Base-by-base conservation (phyloP, 441 rosid species). In the Aquilaria agallochum region DNA sequence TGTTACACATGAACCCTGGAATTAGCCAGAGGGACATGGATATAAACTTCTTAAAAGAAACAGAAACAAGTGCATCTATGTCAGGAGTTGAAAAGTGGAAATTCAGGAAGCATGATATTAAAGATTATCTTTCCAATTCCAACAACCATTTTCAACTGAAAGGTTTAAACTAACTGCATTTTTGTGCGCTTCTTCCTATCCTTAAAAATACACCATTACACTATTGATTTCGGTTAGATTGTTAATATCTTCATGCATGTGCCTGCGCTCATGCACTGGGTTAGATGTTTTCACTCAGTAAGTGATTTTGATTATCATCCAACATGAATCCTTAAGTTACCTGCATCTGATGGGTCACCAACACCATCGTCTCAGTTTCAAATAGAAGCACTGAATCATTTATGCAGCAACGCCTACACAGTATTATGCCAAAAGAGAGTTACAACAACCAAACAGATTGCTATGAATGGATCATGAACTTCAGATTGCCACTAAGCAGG, bases 281-380 rank as follows among this genome's bases (percentile, higher is more conserved):
- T 27, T 30, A 15, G 46, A 47, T 3, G 2, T 1, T 1, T 1
- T 65, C 27, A 10, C 45, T 9, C 12, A 42, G 31, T 33, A 49
- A 32, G 47, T 31, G 31, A 47, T 40, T 52, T 30, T 53, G 36
- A 9, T 44, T 40, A 36, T 44, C 62, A 34, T 55, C 15, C 32
- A n/a, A 8, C 9, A 51, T 51, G 30, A 7, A 3, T 44, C 34
- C 13, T 6, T 59, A 66, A 36, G 47, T 70, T 76, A 86, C 98
- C 98, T 85, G 94, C 80, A 83, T 73, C 50, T 86, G 92, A 79
- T 90, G 90, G 76, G 96, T 90, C 73, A 80, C 87, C 87, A 93
- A 80, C 71, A 83, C 88, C 97, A 90, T 93, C 73, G 69, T 87
- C 84, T 69, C 72, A 78, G 72, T 68, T 74, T 74, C 73, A 79